phyloP scores from a whole-genome alignment of 140 eudicot genomes.

The Senecio squalidus region DNA sequence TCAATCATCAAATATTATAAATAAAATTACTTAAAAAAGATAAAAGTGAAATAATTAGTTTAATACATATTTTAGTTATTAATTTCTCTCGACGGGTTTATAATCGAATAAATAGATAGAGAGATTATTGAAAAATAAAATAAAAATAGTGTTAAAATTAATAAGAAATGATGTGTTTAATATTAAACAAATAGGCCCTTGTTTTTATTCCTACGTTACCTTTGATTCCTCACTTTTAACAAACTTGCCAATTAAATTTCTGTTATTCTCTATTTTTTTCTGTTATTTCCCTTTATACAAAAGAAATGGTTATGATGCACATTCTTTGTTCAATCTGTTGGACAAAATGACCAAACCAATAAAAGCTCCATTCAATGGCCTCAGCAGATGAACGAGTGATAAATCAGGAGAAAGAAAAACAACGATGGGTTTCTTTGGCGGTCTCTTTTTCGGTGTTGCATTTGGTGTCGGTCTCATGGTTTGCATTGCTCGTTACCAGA shows the following conservation, averaged over 20 bases:
- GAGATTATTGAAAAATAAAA: too few species aligned
- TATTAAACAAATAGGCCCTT: too few species aligned
- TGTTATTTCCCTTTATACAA: slow-evolving; percentile 11
- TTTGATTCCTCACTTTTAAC: slow-evolving; percentile 18
- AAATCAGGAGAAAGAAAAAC: slow-evolving; percentile 3
- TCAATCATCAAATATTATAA: too few species aligned
- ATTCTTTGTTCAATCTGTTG: slow-evolving; percentile 22
- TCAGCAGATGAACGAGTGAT: slow-evolving; percentile 15
- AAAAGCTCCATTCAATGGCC: slow-evolving; percentile 5
- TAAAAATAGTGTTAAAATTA: too few species aligned
- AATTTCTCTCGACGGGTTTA: too few species aligned
- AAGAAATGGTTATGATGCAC: slow-evolving; percentile 14
- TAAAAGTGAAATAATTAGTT: too few species aligned
- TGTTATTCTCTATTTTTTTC: slow-evolving; percentile 16
- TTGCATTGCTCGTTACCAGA: slow-evolving; percentile 49
- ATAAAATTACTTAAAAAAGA: too few species aligned
- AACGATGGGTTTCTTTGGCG: slow-evolving; percentile 37
- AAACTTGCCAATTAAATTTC: slow-evolving; percentile 31
- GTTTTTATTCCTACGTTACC: too few species aligned
- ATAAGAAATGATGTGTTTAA: too few species aligned
- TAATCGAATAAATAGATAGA: too few species aligned
- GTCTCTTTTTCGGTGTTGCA: slow-evolving; percentile 57
- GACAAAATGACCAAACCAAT: slow-evolving; percentile 24
- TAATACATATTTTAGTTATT: too few species aligned
- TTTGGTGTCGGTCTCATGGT: slow-evolving; percentile 55